Evolutionary conservation across 2,329 filamentous ascomycete genomes (phyloP).

Genomic region (Teratosphaeria epicoccoides): DNA sequence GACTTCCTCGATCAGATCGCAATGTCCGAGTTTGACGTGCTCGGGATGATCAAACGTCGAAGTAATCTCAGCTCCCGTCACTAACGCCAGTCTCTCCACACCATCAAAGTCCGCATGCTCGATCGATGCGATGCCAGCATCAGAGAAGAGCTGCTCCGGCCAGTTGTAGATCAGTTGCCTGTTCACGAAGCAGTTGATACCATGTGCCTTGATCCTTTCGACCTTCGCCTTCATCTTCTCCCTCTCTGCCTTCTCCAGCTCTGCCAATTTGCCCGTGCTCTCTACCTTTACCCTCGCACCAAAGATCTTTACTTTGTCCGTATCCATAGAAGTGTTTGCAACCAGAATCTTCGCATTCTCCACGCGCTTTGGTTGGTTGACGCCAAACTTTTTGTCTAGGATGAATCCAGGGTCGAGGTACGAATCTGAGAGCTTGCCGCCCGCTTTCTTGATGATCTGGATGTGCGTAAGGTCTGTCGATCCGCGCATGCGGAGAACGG

Average conservation of each 20-base stretch:
- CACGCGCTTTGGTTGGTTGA: conserved; percentile 93
- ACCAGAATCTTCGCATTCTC: conserved; percentile 98
- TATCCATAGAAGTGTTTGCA: conserved; percentile 98
- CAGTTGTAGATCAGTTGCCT: conserved; percentile 99
- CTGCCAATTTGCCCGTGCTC: conserved; percentile 92
- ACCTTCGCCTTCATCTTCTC: conserved; percentile 99
- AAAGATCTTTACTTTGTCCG: conserved; percentile 99
- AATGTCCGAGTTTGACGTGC: conserved; percentile 89
- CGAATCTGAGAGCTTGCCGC: conserved; percentile 92
- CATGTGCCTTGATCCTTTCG: conserved; percentile 95
- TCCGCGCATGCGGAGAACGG: conserved; percentile 77
- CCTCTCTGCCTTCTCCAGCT: conserved; percentile 93
- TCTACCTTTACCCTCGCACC: conserved; percentile 94
- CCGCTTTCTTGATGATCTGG: conserved; percentile 98
- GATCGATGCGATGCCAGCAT: conserved; percentile 95
- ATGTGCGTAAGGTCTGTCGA: conserved; percentile 94
- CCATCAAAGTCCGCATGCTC: conserved; percentile 99
- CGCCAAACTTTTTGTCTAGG: conserved; percentile 96
- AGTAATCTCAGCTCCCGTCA: conserved; percentile 93
- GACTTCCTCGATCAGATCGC: conserved; percentile 92
- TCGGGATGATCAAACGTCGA: conserved; percentile 98
- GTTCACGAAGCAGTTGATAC: conserved; percentile 99
- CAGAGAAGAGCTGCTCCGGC: conserved; percentile 97
- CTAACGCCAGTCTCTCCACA: conserved; percentile 85
- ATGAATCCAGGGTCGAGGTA: conserved; percentile 98